Conservation (phyloP, 768 basidiomycete genomes). For the Tremella fuciformis region DNA sequence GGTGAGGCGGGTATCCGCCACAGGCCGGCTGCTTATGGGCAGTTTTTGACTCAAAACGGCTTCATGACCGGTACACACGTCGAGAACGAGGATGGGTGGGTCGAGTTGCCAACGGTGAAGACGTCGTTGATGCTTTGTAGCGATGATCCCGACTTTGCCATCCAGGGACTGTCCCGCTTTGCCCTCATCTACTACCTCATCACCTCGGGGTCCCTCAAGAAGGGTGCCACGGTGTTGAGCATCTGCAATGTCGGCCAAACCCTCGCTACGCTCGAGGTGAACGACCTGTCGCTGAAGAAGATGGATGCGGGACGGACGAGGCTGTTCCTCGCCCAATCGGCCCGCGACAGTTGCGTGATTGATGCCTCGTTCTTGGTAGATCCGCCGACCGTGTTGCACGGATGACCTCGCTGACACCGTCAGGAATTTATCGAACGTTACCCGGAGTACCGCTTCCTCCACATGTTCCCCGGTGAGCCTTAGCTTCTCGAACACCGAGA, state of each 20-base stretch:
- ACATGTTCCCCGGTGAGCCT: background rate
- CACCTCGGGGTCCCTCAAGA: background rate
- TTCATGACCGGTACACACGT: constrained; percentile 8
- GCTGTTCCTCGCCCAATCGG: background rate
- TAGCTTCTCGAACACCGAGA: no score
- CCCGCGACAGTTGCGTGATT: background rate
- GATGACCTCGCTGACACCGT: no score
- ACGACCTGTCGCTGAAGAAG: constrained; percentile 26
- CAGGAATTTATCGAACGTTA: background rate
- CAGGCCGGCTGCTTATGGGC: background rate
- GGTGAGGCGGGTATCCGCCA: constrained; percentile 2
- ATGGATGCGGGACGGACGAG: constrained; percentile 1
- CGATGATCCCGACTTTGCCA: constrained; percentile 17
- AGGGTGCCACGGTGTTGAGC: constrained; percentile 18
- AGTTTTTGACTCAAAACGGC: constrained; percentile 26
- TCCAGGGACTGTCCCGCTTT: constrained; percentile 32
- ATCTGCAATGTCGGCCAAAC: constrained; percentile 20
- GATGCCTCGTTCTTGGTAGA: background rate
- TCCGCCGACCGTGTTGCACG: background rate
- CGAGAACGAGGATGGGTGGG: constrained; percentile 25
- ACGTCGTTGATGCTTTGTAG: constrained; percentile 4
- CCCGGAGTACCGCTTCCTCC: constrained; percentile 1
- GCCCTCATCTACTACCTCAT: constrained; percentile 17
- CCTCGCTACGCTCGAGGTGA: constrained; percentile 13
- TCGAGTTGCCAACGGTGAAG: background rate